Base-by-base conservation (phyloP, 257 asterid species). In the Solanum chmielewskii region DNA sequence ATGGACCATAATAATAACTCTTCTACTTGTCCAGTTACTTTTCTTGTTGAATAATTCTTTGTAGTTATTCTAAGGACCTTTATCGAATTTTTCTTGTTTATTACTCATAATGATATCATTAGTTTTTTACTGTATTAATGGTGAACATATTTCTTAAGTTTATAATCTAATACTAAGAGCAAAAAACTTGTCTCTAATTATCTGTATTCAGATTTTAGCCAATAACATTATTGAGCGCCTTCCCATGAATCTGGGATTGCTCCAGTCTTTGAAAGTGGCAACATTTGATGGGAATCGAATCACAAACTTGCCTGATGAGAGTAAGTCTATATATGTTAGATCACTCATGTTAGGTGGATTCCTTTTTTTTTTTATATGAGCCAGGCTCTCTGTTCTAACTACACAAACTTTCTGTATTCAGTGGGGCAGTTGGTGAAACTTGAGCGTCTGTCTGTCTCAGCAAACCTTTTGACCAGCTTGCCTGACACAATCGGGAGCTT, bases 401-500 rank as follows among this genome's bases (percentile, higher is more conserved):
- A 35, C 21, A 27, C 1, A 35, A 12, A 35, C 37, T 87, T 87
- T 84, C 56, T 68, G 23, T 88, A 49, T 92, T 90, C 93, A 97
- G 99, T 97, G 95, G 99, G 99, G 80, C 99, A 97, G 90, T 89
- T 97, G 93, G 99, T 97, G 93, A 97, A 93, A 91, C 92, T 97
- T 90, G 99, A 97, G 94, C 92, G 89, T 92, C 91, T 97, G 81
- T 94, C 99, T 59, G 78, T 95, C 91, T 94, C 98, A 33, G 92
- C 92, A 59, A 97, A 97, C 87, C 80, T 90, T 90, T 90, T 97
- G 87, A 85, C 68, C 49, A 83, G 90, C 90, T 91, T 97, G 92
- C 99, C 99, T 23, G 98, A 94, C 88, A 97, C 99, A 4, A 93
- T 97, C n/a, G 99, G 99, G 91, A 95, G 99, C 93, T 94, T 97